Conservation (phyloP, 768 basidiomycete genomes). For the Cystoderma amianthinum region DNA sequence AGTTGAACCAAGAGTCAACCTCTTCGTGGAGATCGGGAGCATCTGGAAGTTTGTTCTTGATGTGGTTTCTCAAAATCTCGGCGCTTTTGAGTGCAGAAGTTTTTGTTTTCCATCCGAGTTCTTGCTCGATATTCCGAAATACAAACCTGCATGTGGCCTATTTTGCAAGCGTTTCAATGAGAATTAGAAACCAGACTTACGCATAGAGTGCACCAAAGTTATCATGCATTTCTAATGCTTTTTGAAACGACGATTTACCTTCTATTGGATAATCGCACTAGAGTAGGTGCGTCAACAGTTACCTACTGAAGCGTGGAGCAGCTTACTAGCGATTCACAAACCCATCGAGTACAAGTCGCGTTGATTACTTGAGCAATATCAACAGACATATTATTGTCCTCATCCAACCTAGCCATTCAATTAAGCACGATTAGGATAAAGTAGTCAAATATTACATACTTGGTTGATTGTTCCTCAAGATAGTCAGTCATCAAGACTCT, state of each 20-base stretch:
- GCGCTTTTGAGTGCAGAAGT: not conserved
- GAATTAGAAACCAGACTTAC: slow-evolving; percentile 4
- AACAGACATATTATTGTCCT: slow-evolving; percentile 4
- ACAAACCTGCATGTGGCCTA: no score
- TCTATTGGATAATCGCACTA: not conserved
- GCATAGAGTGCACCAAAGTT: slow-evolving; percentile 12
- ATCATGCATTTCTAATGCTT: slow-evolving; percentile 5
- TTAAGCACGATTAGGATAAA: no score
- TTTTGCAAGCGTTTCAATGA: not conserved
- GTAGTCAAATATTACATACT: no score
- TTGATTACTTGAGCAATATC: slow-evolving; percentile 18
- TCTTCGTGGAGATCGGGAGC: not conserved
- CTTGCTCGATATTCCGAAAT: slow-evolving; percentile 12
- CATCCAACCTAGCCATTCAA: no score
- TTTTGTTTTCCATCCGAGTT: not conserved
- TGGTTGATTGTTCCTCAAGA: slow-evolving; percentile 6
- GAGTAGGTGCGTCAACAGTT: no score
- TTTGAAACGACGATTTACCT: not conserved
- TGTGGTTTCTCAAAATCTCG: not conserved
- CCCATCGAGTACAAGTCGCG: slow-evolving; percentile 17
- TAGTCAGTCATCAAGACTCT: slow-evolving; percentile 7
- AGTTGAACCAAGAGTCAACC: not conserved
- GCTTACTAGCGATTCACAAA: slow-evolving; percentile 16
- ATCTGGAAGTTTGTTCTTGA: not conserved
- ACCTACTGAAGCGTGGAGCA: no score